Base-by-base conservation (phyloP, 23 red algal genomes). In the Cyanidioschyzon merolae region DNA sequence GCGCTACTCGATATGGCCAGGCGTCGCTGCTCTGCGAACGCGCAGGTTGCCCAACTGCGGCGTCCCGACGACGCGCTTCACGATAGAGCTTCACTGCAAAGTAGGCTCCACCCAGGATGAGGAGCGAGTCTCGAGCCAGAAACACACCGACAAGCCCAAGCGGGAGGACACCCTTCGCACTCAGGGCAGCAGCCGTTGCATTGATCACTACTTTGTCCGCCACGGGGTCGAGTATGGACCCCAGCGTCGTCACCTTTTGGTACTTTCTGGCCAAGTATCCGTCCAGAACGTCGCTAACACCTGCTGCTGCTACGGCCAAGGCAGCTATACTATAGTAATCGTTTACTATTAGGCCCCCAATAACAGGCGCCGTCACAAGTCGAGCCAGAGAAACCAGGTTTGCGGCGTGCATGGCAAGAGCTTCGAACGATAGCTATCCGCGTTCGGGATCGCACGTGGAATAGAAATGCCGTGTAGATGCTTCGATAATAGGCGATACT, bases 161-260 rank as follows among this genome's bases (percentile, higher is more conserved):
- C 29, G 63, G 63, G 12, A 71, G 12, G n/a, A 25, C 12, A 25
- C 29, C 29, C n/a, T 32, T 35, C 21, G 12, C 12, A 35, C 63
- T 27, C 63, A 71, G 63, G 7, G 63, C 7, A 27, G 12, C 21
- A 7, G 63, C 63, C 29, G 63, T 71, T 3, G 29, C 32, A 35
- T 71, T 71, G 7, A 71, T 35, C 12, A 71, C n/a, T 7, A 71
- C 63, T 35, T 71, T 71, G 32, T 71, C 63, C 7, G 63, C 63
- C 63, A 71, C 12, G 12, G 63, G 63, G 32, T 71, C 63, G n/a
- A 71, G 63, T 27, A 35, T 35, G 7, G 63, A 25, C n/a, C 63
- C 63, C 16, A 71, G n/a, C 29, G 12, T 35, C 63, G 63, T 71
- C 63, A 17, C 63, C 29, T 71, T 7, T 27, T 27, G 63, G n/a